Evolutionary conservation across 768 basidiomycete species (phyloP).

Genomic region (Amanita phalloides): DNA sequence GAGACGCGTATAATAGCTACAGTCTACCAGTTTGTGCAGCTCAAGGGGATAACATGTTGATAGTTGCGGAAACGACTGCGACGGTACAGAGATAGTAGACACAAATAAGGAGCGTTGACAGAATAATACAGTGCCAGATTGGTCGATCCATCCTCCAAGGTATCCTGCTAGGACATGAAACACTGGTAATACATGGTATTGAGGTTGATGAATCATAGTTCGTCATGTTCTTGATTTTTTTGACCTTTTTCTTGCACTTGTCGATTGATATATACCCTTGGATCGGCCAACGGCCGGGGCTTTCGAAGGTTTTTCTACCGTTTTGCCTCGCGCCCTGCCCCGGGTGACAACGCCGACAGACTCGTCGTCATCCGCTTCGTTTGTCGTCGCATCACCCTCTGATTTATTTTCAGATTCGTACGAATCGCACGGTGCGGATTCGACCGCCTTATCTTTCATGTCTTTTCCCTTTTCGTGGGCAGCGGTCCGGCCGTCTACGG

Average conservation of each 20-base stretch:
- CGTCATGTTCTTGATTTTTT: slow-evolving; percentile 4
- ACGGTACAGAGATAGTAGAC: slow-evolving; percentile 3
- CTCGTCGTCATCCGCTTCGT: slow-evolving; percentile 13
- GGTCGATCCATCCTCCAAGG: slow-evolving; percentile 1
- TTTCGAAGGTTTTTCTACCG: background rate
- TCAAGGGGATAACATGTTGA: background rate
- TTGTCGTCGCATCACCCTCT: slow-evolving; percentile 3
- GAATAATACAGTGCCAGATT: slow-evolving; percentile 2
- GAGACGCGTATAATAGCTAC: background rate
- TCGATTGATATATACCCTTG: background rate
- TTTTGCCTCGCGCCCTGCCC: slow-evolving; percentile 17
- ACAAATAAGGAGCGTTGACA: background rate
- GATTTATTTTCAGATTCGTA: slow-evolving; percentile 5
- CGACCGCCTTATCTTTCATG: slow-evolving; percentile 1
- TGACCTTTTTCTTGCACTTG: background rate
- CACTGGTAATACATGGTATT: slow-evolving; percentile 1
- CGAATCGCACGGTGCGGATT: background rate
- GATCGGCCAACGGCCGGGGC: background rate
- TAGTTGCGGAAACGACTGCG: slow-evolving; percentile 1
- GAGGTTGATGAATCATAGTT: background rate
- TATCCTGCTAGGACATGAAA: background rate
- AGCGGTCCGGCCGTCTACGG: slow-evolving; percentile 19
- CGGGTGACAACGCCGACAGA: slow-evolving; percentile 25
- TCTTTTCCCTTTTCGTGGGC: slow-evolving; percentile 11
- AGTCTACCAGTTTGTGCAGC: background rate